Percentiles rank a stretch among this genome's conserved stretches.
phyloP scores from a whole-genome alignment of 306 rosid genomes.

The Cotoneaster glaucophyllus region DNA sequence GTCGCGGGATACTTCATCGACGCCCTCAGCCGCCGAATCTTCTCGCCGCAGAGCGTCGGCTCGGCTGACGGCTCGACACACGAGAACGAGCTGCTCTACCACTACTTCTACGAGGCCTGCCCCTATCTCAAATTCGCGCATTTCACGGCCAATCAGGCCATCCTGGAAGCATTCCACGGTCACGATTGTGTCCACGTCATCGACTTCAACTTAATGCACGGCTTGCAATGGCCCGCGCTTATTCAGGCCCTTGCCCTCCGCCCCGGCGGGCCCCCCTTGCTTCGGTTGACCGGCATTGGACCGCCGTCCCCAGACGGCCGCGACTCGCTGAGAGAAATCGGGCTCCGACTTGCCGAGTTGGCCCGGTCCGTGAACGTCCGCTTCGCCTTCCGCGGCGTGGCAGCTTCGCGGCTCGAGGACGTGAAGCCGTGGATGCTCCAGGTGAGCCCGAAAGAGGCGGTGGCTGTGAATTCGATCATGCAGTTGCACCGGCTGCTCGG shows the following conservation, averaged over 20 bases:
- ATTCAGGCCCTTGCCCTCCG: slow-evolving; percentile 84
- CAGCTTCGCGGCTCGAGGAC: slow-evolving; percentile 73
- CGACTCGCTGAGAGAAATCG: slow-evolving; percentile 73
- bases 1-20: slow-evolving; percentile 83
- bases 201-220: slow-evolving; percentile 87
- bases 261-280: slow-evolving; percentile 75
- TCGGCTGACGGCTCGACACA: slow-evolving; percentile 17
- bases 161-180: slow-evolving; percentile 72
- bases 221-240: slow-evolving; percentile 87
- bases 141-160: slow-evolving; percentile 91
- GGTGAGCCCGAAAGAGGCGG: slow-evolving; percentile 59
- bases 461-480: slow-evolving; percentile 79
- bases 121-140: slow-evolving; percentile 92
- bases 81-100: slow-evolving; percentile 60
- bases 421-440: slow-evolving; percentile 94
- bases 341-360: slow-evolving; percentile 63
- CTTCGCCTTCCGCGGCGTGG: slow-evolving; percentile 83
- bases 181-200: slow-evolving; percentile 86
- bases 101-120: slow-evolving; percentile 78
- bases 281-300: slow-evolving; percentile 82
- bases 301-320: slow-evolving; percentile 90
- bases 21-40: slow-evolving; percentile 69
- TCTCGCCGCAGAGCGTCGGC: slow-evolving; percentile 10
- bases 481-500: slow-evolving; percentile 80
- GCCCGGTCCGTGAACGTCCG: slow-evolving; percentile 82